A percentile compares a stretch with the other conserved stretches of the same genome.
Evolutionary conservation across 495 filamentous ascomycete genomes (phyloP).

Genomic region (Aspergillus leporis): DNA sequence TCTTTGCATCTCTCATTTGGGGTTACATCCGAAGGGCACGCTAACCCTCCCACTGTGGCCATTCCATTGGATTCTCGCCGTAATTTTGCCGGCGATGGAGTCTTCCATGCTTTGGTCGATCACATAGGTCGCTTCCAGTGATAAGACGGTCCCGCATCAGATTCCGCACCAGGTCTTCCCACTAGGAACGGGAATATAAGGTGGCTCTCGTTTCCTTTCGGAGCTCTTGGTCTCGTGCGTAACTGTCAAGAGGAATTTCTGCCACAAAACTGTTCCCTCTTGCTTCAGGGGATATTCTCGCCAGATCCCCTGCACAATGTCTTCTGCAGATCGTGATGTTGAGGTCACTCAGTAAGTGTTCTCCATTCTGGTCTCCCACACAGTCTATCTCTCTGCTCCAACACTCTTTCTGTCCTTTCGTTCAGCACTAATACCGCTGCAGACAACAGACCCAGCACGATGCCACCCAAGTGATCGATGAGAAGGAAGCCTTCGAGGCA

Average conservation of each 20-base stretch:
- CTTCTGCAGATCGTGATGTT: slow-evolving; percentile 34
- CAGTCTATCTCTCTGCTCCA: slow-evolving; percentile 3
- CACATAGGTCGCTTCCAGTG: slow-evolving; percentile 12
- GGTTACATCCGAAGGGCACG: slow-evolving; percentile 36
- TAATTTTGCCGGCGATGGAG: slow-evolving; percentile 15
- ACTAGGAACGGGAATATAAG: slow-evolving; percentile 24
- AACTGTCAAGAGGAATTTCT: slow-evolving; percentile 8
- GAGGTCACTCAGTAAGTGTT: slow-evolving; percentile 39
- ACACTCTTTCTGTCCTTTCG: background rate
- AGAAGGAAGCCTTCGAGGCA: slow-evolving; percentile 25
- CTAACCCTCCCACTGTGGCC: slow-evolving; percentile 11
- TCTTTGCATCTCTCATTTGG: slow-evolving; percentile 20
- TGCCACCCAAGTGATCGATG: slow-evolving; percentile 24
- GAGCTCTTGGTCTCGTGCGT: slow-evolving; percentile 6
- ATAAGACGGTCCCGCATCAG: slow-evolving; percentile 24
- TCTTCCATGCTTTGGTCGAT: slow-evolving; percentile 7
- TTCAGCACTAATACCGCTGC: background rate
- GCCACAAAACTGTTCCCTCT: slow-evolving; percentile 2
- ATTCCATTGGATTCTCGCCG: slow-evolving; percentile 13
- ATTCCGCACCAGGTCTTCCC: slow-evolving; percentile 9
- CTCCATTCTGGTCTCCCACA: slow-evolving; percentile 1
- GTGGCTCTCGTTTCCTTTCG: slow-evolving; percentile 15
- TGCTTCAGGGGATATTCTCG: slow-evolving; percentile 11
- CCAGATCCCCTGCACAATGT: slow-evolving; percentile 29
- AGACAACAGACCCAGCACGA: slow-evolving; percentile 15